Conservation (phyloP, 441 rosid genomes). For the Sinapis alba region DNA sequence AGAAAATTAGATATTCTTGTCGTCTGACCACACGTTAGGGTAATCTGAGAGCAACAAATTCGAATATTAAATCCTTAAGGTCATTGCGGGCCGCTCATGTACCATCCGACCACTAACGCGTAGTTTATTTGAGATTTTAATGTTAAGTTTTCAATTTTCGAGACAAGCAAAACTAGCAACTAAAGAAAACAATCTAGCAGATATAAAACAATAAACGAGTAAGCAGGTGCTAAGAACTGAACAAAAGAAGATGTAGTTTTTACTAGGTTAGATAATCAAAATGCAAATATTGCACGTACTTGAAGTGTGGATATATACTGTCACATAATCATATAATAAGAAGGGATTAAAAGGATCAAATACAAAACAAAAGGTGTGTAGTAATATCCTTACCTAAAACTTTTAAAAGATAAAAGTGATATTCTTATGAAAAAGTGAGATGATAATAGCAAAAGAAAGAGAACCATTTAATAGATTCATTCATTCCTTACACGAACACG, state of each 20-base stretch:
- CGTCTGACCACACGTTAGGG: too few species aligned
- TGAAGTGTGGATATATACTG: background rate
- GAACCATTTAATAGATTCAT: conserved; percentile 8
- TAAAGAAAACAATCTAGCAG: background rate
- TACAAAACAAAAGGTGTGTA: background rate
- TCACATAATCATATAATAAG: background rate
- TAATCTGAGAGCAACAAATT: too few species aligned
- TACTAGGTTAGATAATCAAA: background rate
- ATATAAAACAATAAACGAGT: background rate
- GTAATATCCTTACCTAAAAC: background rate
- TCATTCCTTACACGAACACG: background rate
- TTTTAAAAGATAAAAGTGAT: background rate
- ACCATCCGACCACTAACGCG: too few species aligned
- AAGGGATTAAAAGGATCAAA: background rate
- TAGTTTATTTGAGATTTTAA: too few species aligned
- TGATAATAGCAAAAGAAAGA: background rate
- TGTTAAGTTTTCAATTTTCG: background rate
- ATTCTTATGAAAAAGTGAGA: background rate
- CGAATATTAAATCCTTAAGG: too few species aligned
- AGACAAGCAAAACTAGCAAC: background rate
- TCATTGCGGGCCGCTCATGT: too few species aligned
- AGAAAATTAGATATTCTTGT: too few species aligned
- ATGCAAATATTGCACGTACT: background rate
- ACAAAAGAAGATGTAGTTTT: background rate
- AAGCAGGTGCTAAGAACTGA: background rate